Base-by-base conservation (phyloP, 108 stramenopile genomes). In the Cafeteria roenbergensis region DNA sequence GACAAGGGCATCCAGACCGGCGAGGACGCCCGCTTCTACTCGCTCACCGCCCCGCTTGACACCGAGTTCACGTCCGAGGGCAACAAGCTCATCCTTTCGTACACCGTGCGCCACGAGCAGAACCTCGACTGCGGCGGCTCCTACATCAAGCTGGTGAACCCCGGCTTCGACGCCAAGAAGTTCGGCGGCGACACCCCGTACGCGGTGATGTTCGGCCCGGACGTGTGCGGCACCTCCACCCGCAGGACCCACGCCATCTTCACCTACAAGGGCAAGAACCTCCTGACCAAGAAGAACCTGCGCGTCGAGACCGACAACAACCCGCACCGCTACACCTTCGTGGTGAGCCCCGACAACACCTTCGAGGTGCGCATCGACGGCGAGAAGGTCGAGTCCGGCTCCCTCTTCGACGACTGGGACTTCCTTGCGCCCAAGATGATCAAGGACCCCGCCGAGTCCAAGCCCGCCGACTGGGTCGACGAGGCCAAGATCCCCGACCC, bases 141-240 rank as follows among this genome's bases (percentile, higher is more conserved):
- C 36, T 99, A 99, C 90, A 89, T 99, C 81, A 99, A 99, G 78
- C 83, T 93, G 56, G 68, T 91, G n/a, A 83, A 86, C 25, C 85
- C 85, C 27, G 87, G 85, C 25, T 87, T 91, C 65, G 84, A 88
- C 60, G 52, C 86, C 26, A 78, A 67, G 60, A 82, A 75, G 29
- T 99, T 99, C 80, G 94, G 94, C 32, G 97, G 97, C 1, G 95
- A 99, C 55, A 92, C 94, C 14, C 90, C 88, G 12, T 99, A 99
- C 72, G 81, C 78, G 51, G 78, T 99, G 78, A 99, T 99, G 97
- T 99, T 99, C 74, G 97, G 97, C 60, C 97, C 97, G 14, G 97
- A 99, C 69, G 84, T 95, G 58, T 99, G 97, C 70, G 97, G 97
- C 53, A 75, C 80, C 62, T 74, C 78, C 75, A 93, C 87, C 78